Percentiles rank a stretch among this genome's conserved stretches.
phyloP scores from a whole-genome alignment of 1,284 basidiomycete species.

The Rhizoctonia solani region DNA sequence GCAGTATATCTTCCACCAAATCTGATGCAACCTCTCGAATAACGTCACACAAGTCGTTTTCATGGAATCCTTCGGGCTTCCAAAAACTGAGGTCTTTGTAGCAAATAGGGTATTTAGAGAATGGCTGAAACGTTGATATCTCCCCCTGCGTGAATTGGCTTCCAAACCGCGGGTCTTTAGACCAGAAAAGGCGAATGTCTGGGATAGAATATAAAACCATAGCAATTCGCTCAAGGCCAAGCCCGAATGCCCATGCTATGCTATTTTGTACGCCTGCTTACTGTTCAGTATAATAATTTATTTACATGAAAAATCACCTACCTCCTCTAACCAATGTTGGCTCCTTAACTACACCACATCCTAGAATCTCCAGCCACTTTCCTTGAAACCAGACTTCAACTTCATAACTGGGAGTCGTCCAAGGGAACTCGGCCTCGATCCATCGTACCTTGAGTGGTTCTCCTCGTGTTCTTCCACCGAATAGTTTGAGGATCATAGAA shows the following conservation, averaged over 20 bases:
- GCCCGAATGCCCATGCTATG: conserved; percentile 97
- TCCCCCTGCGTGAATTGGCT: conserved; percentile 80
- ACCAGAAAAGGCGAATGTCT: conserved; percentile 99
- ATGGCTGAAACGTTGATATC: conserved; percentile 81
- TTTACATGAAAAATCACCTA: conserved; percentile 49
- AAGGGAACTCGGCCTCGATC: conserved; percentile 98
- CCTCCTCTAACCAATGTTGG: conserved; percentile 85
- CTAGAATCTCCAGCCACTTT: conserved; percentile 97
- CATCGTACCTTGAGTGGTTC: conserved; percentile 87
- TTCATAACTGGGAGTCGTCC: conserved; percentile 96
- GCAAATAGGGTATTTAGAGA: conserved; percentile 87
- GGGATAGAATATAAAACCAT: conserved; percentile 98
- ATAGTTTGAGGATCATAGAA: conserved; percentile 81
- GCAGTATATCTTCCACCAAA: conserved; percentile 86
- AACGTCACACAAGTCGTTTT: conserved; percentile 96
- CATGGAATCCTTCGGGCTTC: conserved; percentile 69
- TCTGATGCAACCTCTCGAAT: conserved; percentile 92
- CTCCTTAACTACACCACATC: conserved; percentile 91
- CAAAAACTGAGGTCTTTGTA: conserved; percentile 94
- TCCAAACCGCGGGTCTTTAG: conserved; percentile 83
- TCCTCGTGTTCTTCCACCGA: conserved; percentile 60
- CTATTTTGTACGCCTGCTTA: conserved; percentile 75
- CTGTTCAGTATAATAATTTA: neutral
- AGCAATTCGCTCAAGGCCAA: conserved; percentile 95
- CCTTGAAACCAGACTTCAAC: conserved; percentile 97